A percentile compares a stretch with the other conserved stretches of the same genome.
phyloP scores from a whole-genome alignment of 1,284 basidiomycete genomes.

The Melampsora americana region DNA sequence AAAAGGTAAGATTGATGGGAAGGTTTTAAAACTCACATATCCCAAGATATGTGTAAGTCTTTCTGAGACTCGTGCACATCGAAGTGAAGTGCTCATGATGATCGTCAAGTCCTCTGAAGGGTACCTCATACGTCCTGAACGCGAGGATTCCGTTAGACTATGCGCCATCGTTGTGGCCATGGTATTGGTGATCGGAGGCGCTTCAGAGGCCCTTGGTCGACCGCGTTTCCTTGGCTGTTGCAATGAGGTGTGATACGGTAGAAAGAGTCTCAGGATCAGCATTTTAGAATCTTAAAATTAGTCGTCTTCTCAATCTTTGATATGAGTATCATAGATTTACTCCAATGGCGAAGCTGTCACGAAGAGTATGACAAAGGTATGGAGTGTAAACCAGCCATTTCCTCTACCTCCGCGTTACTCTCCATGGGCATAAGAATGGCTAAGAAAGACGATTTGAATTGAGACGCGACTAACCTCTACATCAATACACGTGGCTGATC shows the following conservation, averaged over 20 bases:
- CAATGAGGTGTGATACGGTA: background rate
- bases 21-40: slow-evolving; percentile 5
- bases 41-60: slow-evolving; percentile 14
- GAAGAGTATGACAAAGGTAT: background rate
- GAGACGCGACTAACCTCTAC: slow-evolving; percentile 21
- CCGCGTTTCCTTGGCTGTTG: slow-evolving; percentile 33
- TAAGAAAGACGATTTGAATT: background rate
- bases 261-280: background rate
- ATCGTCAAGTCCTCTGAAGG: slow-evolving; percentile 19
- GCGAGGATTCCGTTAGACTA: slow-evolving; percentile 5
- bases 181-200: background rate
- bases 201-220: slow-evolving; percentile 20
- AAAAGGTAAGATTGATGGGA: background rate
- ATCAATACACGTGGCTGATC: slow-evolving; percentile 38
- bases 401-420: no score
- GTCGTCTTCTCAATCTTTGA: no score
- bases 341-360: no score
- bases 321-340: no score
- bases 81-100: slow-evolving; percentile 40
- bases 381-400: background rate
- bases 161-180: slow-evolving; percentile 36
- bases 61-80: slow-evolving; percentile 31
- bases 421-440: no score
- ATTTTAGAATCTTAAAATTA: background rate
- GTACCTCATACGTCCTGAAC: background rate